These are phyloP conservation scores for Cardiospermum halicacabum DNA, from an alignment of 345 rosid species.

Conservation along the genomic window DNA sequence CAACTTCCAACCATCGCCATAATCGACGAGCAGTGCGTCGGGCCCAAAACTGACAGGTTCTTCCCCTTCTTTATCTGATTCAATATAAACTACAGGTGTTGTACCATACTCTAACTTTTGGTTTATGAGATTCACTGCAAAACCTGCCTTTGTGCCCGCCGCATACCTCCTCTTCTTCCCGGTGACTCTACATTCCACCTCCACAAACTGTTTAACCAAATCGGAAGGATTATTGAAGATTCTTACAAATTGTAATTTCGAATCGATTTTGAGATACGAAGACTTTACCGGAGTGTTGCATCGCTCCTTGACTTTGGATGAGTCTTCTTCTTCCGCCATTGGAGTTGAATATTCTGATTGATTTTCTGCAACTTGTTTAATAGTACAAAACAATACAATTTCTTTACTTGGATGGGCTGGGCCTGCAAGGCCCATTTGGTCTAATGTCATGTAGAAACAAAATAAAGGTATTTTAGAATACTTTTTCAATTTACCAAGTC, in stretches of 20 bases:
- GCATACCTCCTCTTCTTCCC: conserved; percentile 60
- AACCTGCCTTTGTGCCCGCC: conserved; percentile 64
- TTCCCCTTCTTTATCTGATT: conserved; percentile 62
- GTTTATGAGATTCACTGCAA: conserved; percentile 74
- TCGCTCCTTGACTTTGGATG: conserved; percentile 3
- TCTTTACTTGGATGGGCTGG: too few relatives aligned
- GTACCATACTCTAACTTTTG: conserved; percentile 43
- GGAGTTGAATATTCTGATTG: not conserved
- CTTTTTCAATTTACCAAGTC: too few relatives aligned
- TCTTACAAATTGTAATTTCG: too few relatives aligned
- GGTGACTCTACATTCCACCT: conserved; percentile 51
- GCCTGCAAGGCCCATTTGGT: too few relatives aligned
- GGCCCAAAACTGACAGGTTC: conserved; percentile 79
- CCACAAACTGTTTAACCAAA: conserved; percentile 46
- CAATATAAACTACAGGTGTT: conserved; percentile 45
- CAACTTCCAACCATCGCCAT: conserved; percentile 66
- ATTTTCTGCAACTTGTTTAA: too few relatives aligned
- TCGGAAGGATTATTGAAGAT: too few relatives aligned
- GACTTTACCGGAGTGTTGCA: not conserved
- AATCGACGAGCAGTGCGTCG: conserved; percentile 54
- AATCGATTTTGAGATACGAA: not conserved
- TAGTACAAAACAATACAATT: too few relatives aligned
- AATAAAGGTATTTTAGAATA: too few relatives aligned
- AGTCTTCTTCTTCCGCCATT: conserved; percentile 5
- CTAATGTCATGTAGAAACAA: too few relatives aligned